These are phyloP conservation scores for Bryum argenteum DNA, from an alignment of 225 moss, liverwort and hornwort species.

Conservation along the genomic window DNA sequence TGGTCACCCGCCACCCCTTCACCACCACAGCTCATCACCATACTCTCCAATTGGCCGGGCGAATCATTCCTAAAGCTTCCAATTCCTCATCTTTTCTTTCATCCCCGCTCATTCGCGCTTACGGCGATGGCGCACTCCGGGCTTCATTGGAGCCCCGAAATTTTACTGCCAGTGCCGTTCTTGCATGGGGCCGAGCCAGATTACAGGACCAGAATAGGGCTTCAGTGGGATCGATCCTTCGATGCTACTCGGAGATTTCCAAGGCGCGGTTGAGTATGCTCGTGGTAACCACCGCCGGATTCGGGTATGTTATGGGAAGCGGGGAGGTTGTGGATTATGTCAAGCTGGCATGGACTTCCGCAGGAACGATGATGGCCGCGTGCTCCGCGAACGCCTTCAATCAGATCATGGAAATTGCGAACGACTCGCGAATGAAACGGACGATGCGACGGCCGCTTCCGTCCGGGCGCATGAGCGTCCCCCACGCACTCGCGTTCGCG, in stretches of 20 bases:
- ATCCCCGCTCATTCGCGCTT: not conserved
- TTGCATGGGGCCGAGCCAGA: conserved; percentile 38
- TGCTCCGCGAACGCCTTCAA: conserved; percentile 93
- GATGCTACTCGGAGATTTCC: conserved; percentile 86
- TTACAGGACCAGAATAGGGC: conserved; percentile 28
- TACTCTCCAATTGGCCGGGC: not conserved
- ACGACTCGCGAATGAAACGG: conserved; percentile 82
- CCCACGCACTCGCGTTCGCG: conserved; percentile 79
- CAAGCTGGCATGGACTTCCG: conserved; percentile 73
- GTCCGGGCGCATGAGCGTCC: conserved; percentile 68
- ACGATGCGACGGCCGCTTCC: conserved; percentile 94
- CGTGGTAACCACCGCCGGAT: conserved; percentile 81
- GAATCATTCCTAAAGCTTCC: not conserved
- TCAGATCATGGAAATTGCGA: conserved; percentile 83
- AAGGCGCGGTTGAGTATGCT: conserved; percentile 82
- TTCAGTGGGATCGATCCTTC: conserved; percentile 29
- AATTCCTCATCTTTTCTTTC: not conserved
- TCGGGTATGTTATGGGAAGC: conserved; percentile 91
- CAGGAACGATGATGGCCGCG: conserved; percentile 86
- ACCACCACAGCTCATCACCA: not conserved
- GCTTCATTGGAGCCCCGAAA: conserved; percentile 9
- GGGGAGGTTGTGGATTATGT: conserved; percentile 86
- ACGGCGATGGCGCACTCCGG: conserved; percentile 4
- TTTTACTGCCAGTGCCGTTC: conserved; percentile 41
- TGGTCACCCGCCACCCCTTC: conserved; percentile 8